These are phyloP conservation scores for Glutinoglossum americanum DNA, from an alignment of 495 filamentous ascomycete genomes.

Conservation along the genomic window DNA sequence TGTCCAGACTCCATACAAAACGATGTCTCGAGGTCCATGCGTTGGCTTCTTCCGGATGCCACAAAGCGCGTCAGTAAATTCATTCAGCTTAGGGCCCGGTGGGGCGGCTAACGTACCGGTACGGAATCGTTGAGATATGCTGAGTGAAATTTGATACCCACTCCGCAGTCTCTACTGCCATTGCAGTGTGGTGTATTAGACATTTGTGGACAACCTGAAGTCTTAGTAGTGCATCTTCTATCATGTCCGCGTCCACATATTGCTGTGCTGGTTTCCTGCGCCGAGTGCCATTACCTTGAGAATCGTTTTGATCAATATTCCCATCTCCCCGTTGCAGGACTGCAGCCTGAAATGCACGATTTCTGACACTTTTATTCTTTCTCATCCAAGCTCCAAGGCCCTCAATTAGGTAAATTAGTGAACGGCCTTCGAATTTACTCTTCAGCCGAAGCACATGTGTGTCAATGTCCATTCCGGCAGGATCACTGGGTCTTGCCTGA, in stretches of 20 bases:
- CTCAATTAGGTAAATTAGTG: constrained; percentile 57
- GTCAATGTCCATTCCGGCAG: constrained; percentile 26
- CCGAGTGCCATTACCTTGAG: neutral
- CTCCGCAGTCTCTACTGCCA: constrained; percentile 41
- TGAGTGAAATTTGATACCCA: constrained; percentile 67
- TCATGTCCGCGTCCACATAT: constrained; percentile 40
- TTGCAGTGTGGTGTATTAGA: constrained; percentile 51
- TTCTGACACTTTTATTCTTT: constrained; percentile 44
- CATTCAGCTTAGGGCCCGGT: neutral
- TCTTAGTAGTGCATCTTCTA: constrained; percentile 52
- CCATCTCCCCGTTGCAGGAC: constrained; percentile 32
- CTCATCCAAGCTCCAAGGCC: constrained; percentile 44
- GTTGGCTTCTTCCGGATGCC: constrained; percentile 9
- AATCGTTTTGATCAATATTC: constrained; percentile 7
- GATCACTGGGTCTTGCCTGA: constrained; percentile 16
- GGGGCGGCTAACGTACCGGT: constrained; percentile 21
- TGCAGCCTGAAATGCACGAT: constrained; percentile 42
- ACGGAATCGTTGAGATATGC: constrained; percentile 58
- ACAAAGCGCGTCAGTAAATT: neutral
- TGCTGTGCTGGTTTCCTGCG: constrained; percentile 5
- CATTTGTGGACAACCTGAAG: constrained; percentile 47
- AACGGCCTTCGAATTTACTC: constrained; percentile 26
- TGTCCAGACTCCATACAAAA: constrained; percentile 77
- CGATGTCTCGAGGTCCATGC: constrained; percentile 30
- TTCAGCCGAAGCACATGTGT: constrained; percentile 35